These are phyloP conservation scores for Epichloe glyceriae DNA, from an alignment of 2,329 filamentous ascomycete species.

Conservation along the genomic window DNA sequence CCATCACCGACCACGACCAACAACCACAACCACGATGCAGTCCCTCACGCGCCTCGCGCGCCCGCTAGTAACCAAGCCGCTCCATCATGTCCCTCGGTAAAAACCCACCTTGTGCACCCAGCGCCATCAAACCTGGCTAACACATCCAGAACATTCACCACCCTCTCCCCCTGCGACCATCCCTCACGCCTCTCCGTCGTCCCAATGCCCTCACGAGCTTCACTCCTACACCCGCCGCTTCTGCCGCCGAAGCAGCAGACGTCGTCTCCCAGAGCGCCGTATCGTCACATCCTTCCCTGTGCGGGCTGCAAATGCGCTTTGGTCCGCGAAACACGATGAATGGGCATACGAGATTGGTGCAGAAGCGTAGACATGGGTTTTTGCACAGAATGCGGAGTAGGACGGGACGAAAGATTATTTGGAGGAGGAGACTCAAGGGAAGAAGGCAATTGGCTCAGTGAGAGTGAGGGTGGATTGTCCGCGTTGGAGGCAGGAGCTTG, in stretches of 20 bases:
- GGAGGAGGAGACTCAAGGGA: slow-evolving; percentile 39
- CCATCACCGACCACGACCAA: neutral
- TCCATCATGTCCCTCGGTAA: slow-evolving; percentile 15
- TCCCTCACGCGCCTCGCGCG: slow-evolving; percentile 20
- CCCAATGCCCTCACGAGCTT: slow-evolving; percentile 18
- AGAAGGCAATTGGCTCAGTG: slow-evolving; percentile 28
- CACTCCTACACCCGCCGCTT: slow-evolving; percentile 14
- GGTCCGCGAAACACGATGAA: slow-evolving; percentile 47
- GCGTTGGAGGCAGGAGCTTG: neutral
- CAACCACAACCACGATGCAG: slow-evolving; percentile 8
- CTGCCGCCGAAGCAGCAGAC: slow-evolving; percentile 22
- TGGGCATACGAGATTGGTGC: slow-evolving; percentile 37
- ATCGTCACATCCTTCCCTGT: slow-evolving; percentile 39
- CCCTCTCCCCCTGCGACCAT: slow-evolving; percentile 37
- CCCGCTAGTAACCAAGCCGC: slow-evolving; percentile 13
- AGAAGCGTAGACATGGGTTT: slow-evolving; percentile 48
- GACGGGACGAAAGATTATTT: slow-evolving; percentile 39
- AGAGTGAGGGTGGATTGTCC: neutral
- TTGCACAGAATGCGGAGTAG: slow-evolving; percentile 35
- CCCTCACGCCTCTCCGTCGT: slow-evolving; percentile 23
- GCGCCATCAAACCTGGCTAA: neutral
- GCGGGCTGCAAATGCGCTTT: slow-evolving; percentile 40
- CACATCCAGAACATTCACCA: slow-evolving; percentile 30
- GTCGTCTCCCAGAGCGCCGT: slow-evolving; percentile 31
- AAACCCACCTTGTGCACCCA: slow-evolving; percentile 5